phyloP scores from a whole-genome alignment of 495 filamentous ascomycete genomes.

The Xylaria palmicola region DNA sequence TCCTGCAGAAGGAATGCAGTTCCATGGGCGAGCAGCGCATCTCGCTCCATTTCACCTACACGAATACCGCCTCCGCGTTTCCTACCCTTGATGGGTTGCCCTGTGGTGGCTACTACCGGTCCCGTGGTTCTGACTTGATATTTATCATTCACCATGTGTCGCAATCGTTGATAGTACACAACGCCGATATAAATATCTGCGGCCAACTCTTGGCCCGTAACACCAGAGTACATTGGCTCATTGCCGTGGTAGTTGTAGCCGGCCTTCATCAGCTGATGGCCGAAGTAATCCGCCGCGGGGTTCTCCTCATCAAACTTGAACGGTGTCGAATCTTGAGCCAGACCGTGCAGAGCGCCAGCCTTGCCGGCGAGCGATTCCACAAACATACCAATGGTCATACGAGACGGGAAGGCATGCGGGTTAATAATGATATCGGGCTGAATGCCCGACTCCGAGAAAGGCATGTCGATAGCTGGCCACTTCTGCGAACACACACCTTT shows the following conservation, averaged over 20 bases:
- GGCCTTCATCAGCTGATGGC: constrained; percentile 86
- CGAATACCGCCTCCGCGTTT: constrained; percentile 96
- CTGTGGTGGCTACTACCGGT: constrained; percentile 81
- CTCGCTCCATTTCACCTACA: constrained; percentile 98
- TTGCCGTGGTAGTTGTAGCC: constrained; percentile 99
- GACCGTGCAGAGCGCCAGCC: constrained; percentile 86
- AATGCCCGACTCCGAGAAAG: constrained; percentile 95
- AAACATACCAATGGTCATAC: constrained; percentile 99
- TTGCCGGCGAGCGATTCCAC: constrained; percentile 96
- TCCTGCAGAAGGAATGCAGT: constrained; percentile 94
- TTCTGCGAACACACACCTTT: constrained; percentile 98
- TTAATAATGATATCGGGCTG: constrained; percentile 98
- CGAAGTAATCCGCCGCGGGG: constrained; percentile 92
- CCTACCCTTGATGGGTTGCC: constrained; percentile 94
- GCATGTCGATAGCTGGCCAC: constrained; percentile 93
- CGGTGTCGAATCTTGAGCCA: constrained; percentile 91
- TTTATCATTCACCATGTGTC: constrained; percentile 99
- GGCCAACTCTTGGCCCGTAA: constrained; percentile 89
- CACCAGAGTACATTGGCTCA: constrained; percentile 95
- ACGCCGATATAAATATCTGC: constrained; percentile 96
- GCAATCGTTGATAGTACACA: constrained; percentile 94
- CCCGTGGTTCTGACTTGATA: constrained; percentile 97
- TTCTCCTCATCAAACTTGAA: constrained; percentile 92
- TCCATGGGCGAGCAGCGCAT: constrained; percentile 90
- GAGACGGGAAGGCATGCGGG: constrained; percentile 99